Conservation (phyloP, 2,329 filamentous ascomycete species). For the Aspergillus sp. region DNA sequence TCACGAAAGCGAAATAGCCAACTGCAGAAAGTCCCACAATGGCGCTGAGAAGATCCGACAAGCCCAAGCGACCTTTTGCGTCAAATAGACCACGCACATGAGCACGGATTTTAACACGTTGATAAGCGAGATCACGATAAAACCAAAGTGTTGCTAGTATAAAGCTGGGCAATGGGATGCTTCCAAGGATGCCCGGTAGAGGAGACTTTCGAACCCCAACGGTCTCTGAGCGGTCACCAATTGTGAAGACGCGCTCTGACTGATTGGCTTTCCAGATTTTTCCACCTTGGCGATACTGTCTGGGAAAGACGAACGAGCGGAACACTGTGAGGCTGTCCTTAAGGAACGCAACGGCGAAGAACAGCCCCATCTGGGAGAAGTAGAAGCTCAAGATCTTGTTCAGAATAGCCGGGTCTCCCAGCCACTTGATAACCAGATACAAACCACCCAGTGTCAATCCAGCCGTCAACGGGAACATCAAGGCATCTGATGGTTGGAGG, state of each 20-base stretch:
- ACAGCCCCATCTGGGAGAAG: constrained; percentile 72
- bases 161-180: constrained; percentile 38
- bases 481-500: constrained; percentile 68
- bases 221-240: constrained; percentile 6
- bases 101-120: constrained; percentile 46
- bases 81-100: constrained; percentile 49
- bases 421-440: constrained; percentile 84
- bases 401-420: constrained; percentile 71
- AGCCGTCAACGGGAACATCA: constrained; percentile 76
- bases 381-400: constrained; percentile 80
- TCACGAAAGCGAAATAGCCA: constrained; percentile 58
- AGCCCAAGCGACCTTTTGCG: constrained; percentile 36
- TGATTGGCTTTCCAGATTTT: constrained; percentile 43
- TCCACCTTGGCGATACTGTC: constrained; percentile 53
- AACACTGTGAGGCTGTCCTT: constrained; percentile 63
- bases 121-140: constrained; percentile 41
- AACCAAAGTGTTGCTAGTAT: constrained; percentile 41
- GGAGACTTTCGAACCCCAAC: constrained; percentile 37
- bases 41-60: constrained; percentile 49
- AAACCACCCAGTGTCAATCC: constrained; percentile 64
- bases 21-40: constrained; percentile 50
- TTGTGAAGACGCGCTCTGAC: constrained; percentile 23
- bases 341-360: constrained; percentile 65
- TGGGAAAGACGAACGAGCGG: constrained; percentile 65
- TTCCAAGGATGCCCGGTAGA: constrained; percentile 45